A percentile compares a stretch with the other conserved stretches of the same genome.
These are phyloP conservation scores for Yamadazyma conglobata DNA, from an alignment of 1,139 yeast species.

Conservation along the genomic window DNA sequence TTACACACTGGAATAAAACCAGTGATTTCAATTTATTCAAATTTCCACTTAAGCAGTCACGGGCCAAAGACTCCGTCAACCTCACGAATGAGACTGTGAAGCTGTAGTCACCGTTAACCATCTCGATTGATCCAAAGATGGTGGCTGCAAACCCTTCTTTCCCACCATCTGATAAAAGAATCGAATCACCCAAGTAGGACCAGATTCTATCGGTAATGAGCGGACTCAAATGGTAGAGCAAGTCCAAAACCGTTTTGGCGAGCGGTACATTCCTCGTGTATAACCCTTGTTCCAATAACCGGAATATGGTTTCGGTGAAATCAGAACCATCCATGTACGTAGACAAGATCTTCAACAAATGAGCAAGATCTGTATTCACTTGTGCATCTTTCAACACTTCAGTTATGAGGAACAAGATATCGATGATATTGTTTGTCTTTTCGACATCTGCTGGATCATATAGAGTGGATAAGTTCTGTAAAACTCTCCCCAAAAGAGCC, in stretches of 20 bases:
- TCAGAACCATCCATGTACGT: slow-evolving; percentile 65
- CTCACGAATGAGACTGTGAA: slow-evolving; percentile 61
- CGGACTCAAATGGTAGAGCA: slow-evolving; percentile 47
- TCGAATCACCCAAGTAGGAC: slow-evolving; percentile 70
- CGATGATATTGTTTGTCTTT: slow-evolving; percentile 38
- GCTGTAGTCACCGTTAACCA: slow-evolving; percentile 61
- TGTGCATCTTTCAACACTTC: slow-evolving; percentile 44
- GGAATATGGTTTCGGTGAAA: slow-evolving; percentile 62
- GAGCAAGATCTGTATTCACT: slow-evolving; percentile 36
- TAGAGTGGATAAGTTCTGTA: slow-evolving; percentile 56
- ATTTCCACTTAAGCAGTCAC: slow-evolving; percentile 46
- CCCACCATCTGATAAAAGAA: slow-evolving; percentile 61
- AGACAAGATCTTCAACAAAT: slow-evolving; percentile 51
- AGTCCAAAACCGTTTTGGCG: slow-evolving; percentile 46
- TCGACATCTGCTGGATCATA: slow-evolving; percentile 33
- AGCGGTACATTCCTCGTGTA: slow-evolving; percentile 50
- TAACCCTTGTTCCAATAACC: slow-evolving; percentile 66
- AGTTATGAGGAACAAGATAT: slow-evolving; percentile 51
- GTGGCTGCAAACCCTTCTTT: slow-evolving; percentile 65
- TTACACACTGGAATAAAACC: slow-evolving; percentile 53
- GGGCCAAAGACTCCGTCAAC: slow-evolving; percentile 51
- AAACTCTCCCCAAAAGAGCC: slow-evolving; percentile 74
- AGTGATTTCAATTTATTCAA: slow-evolving; percentile 27
- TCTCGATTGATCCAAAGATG: slow-evolving; percentile 70
- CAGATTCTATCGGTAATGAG: slow-evolving; percentile 68